These are phyloP conservation scores for Coemansia sp. DNA, from an alignment of 192 early-diverging fungal genomes.

Conservation along the genomic window DNA sequence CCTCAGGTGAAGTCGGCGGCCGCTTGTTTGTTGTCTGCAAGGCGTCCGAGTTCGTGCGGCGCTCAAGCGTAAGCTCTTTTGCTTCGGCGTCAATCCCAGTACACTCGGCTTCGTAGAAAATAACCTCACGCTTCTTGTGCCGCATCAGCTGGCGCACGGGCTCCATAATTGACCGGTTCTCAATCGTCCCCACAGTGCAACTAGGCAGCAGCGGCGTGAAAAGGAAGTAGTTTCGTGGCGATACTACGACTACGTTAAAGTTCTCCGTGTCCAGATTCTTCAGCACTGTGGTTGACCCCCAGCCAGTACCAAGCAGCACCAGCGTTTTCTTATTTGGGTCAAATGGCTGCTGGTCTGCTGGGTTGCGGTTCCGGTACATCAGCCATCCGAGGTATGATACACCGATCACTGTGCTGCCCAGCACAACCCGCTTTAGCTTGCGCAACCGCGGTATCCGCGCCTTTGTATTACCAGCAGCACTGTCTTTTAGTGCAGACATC, in stretches of 20 bases:
- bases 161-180: conserved; percentile 82
- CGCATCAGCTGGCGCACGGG: conserved; percentile 84
- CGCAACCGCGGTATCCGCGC: conserved; percentile 38
- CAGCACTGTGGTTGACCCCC: conserved; percentile 58
- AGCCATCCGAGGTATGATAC: conserved; percentile 42
- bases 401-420: conserved; percentile 23
- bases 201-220: conserved; percentile 69
- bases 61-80: conserved; percentile 77
- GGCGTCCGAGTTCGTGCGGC: conserved; percentile 61
- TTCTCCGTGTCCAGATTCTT: conserved; percentile 74
- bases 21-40: conserved; percentile 55
- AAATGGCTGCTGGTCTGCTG: conserved; percentile 37
- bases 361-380: conserved; percentile 54
- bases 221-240: conserved; percentile 88
- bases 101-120: conserved; percentile 88
- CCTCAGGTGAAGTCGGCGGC: conserved; percentile 34
- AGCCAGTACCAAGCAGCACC: conserved; percentile 47
- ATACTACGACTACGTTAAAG: conserved; percentile 76
- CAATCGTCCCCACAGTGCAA: conserved; percentile 86
- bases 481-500: conserved; percentile 37
- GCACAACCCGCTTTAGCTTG: conserved; percentile 35
- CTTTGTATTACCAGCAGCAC: conserved; percentile 8
- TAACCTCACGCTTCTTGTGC: conserved; percentile 80
- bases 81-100: conserved; percentile 80
- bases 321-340: conserved; percentile 48